These are phyloP conservation scores for Metarhizium sp. DNA, from an alignment of 2,329 filamentous ascomycete genomes.

Conservation along the genomic window DNA sequence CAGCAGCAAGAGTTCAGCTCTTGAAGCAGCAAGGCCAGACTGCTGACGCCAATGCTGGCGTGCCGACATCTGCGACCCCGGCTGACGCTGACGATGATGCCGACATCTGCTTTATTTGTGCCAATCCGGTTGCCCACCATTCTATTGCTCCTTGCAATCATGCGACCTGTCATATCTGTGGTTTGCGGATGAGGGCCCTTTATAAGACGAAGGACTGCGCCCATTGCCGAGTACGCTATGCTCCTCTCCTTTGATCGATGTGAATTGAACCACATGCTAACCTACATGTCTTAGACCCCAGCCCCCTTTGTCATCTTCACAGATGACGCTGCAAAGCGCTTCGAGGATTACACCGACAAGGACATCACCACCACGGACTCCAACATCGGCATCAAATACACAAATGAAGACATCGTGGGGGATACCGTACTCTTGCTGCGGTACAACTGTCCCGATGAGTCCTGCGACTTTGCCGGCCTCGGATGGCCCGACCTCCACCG, in stretches of 20 bases:
- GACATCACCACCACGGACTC: constrained; percentile 75
- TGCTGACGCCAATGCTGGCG: constrained; percentile 15
- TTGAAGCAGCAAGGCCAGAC: constrained; percentile 10
- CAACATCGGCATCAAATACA: constrained; percentile 86
- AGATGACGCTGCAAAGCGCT: constrained; percentile 71
- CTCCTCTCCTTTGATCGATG: not conserved
- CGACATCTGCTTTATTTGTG: constrained; percentile 96
- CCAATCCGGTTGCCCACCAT: constrained; percentile 78
- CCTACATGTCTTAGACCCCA: constrained; percentile 39
- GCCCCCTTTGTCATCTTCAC: constrained; percentile 85
- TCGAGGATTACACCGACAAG: constrained; percentile 64
- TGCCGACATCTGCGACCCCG: constrained; percentile 7
- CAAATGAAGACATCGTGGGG: constrained; percentile 79
- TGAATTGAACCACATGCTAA: constrained; percentile 9
- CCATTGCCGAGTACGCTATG: constrained; percentile 70
- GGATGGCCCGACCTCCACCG: constrained; percentile 50
- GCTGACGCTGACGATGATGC: constrained; percentile 25
- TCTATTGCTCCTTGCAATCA: constrained; percentile 93
- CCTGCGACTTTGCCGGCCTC: constrained; percentile 73
- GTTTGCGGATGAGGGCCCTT: constrained; percentile 78
- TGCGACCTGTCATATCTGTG: constrained; percentile 92
- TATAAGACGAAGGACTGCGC: constrained; percentile 96
- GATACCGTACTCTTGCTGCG: constrained; percentile 81
- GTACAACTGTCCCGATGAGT: constrained; percentile 86
- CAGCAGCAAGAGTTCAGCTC: constrained; percentile 21